phyloP scores from a whole-genome alignment of 2,329 filamentous ascomycete species.

The Colletotrichum lini region DNA sequence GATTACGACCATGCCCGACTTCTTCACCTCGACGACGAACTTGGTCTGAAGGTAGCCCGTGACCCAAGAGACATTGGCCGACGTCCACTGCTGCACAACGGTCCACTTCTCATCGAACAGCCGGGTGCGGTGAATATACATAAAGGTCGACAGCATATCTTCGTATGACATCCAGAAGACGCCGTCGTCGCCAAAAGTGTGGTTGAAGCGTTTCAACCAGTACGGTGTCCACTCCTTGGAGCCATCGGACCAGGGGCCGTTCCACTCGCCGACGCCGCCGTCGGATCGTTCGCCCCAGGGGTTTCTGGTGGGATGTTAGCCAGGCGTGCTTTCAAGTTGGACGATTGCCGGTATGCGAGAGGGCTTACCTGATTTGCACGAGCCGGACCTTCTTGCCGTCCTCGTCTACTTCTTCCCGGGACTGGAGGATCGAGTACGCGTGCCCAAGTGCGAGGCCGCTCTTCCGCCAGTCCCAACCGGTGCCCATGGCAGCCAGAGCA shows the following conservation, averaged over 20 bases:
- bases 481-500: constrained; percentile 54
- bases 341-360: no score
- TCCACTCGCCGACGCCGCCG: constrained; percentile 72
- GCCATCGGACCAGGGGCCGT: constrained; percentile 81
- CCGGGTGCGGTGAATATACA: constrained; percentile 70
- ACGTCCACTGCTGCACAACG: constrained; percentile 61
- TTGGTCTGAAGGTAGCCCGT: constrained; percentile 61
- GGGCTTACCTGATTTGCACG: constrained; percentile 59
- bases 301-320: constrained; percentile 62
- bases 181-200: constrained; percentile 84
- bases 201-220: constrained; percentile 79
- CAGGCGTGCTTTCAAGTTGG: neutral
- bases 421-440: constrained; percentile 66
- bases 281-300: constrained; percentile 75
- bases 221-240: constrained; percentile 88
- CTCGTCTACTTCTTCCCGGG: constrained; percentile 60
- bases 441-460: constrained; percentile 62
- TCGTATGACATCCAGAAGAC: constrained; percentile 74
- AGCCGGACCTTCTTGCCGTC: constrained; percentile 56
- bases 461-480: constrained; percentile 48
- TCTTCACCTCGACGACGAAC: constrained; percentile 59
- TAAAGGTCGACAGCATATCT: constrained; percentile 71
- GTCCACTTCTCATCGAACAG: constrained; percentile 67
- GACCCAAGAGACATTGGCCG: constrained; percentile 59
- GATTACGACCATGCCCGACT: constrained; percentile 58